Base-by-base conservation (phyloP, 1,284 basidiomycete species). In the Vanrija humicola region DNA sequence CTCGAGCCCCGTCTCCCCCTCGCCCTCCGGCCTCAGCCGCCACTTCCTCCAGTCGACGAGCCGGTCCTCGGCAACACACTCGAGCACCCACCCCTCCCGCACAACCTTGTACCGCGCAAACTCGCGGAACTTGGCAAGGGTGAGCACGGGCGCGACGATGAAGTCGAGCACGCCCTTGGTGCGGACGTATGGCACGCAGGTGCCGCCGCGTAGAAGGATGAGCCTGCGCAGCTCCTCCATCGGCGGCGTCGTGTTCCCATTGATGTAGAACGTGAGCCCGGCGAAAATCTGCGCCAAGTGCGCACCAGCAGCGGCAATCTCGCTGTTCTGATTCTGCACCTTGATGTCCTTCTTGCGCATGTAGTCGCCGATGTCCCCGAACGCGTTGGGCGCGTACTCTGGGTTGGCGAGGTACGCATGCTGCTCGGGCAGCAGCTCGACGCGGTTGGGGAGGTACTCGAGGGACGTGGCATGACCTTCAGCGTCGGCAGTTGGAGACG, bases 281-380 rank as follows among this genome's bases (percentile, higher is more conserved):
- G 79, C 77, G 63, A 95, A 90, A 39, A 94, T 82, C 54, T 78
- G 76, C n/a, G 79, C 80, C 46, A 75, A 74, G 16, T 48, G 65
- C 10, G 55, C 43, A 3, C 48, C 56, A 14, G 53, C 65, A 7
- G 63, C 52, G 26, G 80, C 81, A 45, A 90, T 79, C 57, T 83
- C 81, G 4, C 80, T 72, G 62, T 93, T 92, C 76, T 94, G 90
- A 12, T 90, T 84, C 68, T 93, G 89, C 44, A 95, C 72, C 72
- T 98, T 98, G 46, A 87, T 85, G 2, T 94, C 84, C 76, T 97
- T 98, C 64, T 92, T 81, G 12, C 81, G 76, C 88, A 95, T 89
- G 70, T 96, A 97, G 64, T 91, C 86, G 6, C 86, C 87, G 63
- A 87, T 88, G 14, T 85, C 85, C 16, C 90, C 91, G 68, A 95